Conservation (phyloP, 257 asterid genomes). For the Fraxinus quadrangulata region DNA sequence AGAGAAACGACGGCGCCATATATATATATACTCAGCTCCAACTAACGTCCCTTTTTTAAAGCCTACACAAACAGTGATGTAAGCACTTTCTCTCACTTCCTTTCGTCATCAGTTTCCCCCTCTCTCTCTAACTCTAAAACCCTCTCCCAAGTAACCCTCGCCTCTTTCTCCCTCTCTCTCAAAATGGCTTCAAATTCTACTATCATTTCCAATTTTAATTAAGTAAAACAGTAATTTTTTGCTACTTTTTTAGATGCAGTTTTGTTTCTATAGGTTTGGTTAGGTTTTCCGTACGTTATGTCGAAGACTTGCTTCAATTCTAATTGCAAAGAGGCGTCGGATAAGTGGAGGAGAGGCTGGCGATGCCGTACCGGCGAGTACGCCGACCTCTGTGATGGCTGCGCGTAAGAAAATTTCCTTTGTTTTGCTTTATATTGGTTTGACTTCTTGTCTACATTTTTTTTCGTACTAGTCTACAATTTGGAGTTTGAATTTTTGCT, state of each 20-base stretch:
- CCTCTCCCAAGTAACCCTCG: constrained; percentile 22
- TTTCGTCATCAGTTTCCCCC: constrained; percentile 25
- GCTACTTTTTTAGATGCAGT: background rate
- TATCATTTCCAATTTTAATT: constrained; percentile 24
- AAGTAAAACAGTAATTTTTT: constrained; percentile 9
- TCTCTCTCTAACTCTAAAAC: constrained; percentile 12
- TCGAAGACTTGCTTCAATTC: constrained; percentile 74
- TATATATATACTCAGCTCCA: background rate
- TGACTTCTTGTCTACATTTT: constrained; percentile 1
- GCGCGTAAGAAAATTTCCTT: constrained; percentile 67
- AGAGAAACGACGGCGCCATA: constrained; percentile 23
- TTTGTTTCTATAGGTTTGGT: constrained; percentile 5
- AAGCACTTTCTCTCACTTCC: constrained; percentile 25
- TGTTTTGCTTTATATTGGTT: background rate
- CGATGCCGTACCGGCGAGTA: constrained; percentile 96
- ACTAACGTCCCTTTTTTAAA: constrained; percentile 21
- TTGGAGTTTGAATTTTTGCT: background rate
- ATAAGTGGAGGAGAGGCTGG: constrained; percentile 74
- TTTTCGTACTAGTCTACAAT: constrained; percentile 1
- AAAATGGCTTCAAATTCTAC: constrained; percentile 26
- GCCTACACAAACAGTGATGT: constrained; percentile 1
- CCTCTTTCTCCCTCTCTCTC: background rate
- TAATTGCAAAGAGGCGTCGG: constrained; percentile 62
- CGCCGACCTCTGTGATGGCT: constrained; percentile 92
- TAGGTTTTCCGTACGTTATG: constrained; percentile 39